Evolutionary conservation across 148 eudicot species (phyloP), one percentile per base, ranked within the genome.

Genomic region (Diospyros lotus): DNA sequence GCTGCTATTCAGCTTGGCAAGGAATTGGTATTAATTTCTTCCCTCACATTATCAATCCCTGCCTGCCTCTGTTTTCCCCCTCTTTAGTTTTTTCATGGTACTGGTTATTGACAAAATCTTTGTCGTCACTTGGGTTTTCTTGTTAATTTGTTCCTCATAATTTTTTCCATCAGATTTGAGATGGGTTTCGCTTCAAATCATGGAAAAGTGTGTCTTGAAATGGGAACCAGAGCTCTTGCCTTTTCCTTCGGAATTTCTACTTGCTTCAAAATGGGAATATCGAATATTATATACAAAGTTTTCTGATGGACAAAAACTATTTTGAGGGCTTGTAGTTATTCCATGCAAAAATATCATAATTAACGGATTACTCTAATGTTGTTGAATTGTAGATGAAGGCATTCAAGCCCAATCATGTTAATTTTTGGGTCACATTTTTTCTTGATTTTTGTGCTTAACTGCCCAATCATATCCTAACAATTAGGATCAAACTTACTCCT

Each of bases 1-100:
- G 96, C 98, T 84, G 98, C 98, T 77, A 84, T 81, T 84, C 94
- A 95, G 75, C 98, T 95, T 77, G 98, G 91, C 75, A 82, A 84
- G 64, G 97, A 92, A 82, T 79, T 95, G 97, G 98, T 94, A 93
- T 55, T 2, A 18, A 28, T 28, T 28, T 41, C 73, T 73, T 46
- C 67, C 28, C 1, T 8, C 28, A 15, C 44, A 44, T 69, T 55
- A 11, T 55, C 8, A 11, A 14, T 9, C 45, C 15, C 6, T 67
- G 42, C 56, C n/a, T 60, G 45, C 43, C 9, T 44, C 6, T 72
- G 2, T 65, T 52, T 1, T 45, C 10, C 6, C 11, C 56, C 69
- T n/a, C 42, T 50, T 10, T 45, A 15, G 9, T 65, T 43, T 44
- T 51, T 65, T 2, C 39, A 0, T 3, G 2, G 10, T 14, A 5